Base-by-base conservation (phyloP, 345 rosid genomes). In the Mangifera indica region DNA sequence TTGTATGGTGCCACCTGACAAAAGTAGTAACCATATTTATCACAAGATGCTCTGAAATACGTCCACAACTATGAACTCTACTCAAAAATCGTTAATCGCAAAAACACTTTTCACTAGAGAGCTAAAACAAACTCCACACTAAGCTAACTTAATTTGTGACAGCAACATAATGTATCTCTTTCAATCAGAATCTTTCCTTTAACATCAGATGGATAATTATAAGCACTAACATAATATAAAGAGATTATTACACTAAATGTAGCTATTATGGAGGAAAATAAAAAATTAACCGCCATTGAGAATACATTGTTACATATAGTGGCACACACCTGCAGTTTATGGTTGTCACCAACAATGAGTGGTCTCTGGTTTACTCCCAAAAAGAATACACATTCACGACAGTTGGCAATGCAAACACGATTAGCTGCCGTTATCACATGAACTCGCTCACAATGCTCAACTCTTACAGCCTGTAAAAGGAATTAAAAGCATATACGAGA, bases 371-470 rank as follows among this genome's bases (percentile, higher is more conserved):
- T 96, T 81, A 96, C 99, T 71, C 99, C 99, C 78, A 96, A 83
- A 81, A 91, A 96, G 89, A 96, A 93, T 46, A 91, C 78, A 61
- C 99, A 96, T 78, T 96, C 99, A 12, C 97, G 97, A 75, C 99
- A 96, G 79, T 90, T 96, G 67, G 93, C 98, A 54, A 96, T 89
- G 86, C 97, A 89, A 61, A 91, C 87, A 76, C 98, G 89, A 73
- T 90, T 96, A 60, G 98, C 81, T 22, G 96, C 93, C 25, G 84
- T 84, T 75, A 93, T 90, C 73, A 96, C 92, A 87, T 96, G 99
- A 75, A 96, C 99, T 75, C 99, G 87, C 79, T 96, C 99, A 70
- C 99, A 96, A 73, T 96, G 99, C 75, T 96, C 99, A 78, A 96
- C 80, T 85, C 90, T 87, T 48, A 93, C 82, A 63, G 97, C 93